A percentile compares a stretch with the other conserved stretches of the same genome.
phyloP scores from a whole-genome alignment of 176 grass and related monocot genomes.

The Dactylis glomerata region DNA sequence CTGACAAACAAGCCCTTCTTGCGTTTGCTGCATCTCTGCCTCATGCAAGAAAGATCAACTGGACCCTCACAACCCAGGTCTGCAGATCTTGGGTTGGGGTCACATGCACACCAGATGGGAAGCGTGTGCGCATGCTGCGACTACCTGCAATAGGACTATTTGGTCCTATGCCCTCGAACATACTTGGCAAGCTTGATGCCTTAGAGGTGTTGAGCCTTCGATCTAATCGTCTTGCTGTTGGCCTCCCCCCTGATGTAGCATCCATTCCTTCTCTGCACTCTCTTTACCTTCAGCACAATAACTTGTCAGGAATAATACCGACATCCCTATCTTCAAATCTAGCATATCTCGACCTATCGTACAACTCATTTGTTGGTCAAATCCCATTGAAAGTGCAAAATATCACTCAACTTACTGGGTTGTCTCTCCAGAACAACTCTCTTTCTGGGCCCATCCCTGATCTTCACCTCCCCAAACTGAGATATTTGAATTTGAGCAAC shows the following conservation, averaged over 20 bases:
- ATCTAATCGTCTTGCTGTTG: conserved; percentile 72
- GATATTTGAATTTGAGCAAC: conserved; percentile 76
- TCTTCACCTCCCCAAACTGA: conserved; percentile 61
- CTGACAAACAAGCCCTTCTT: conserved; percentile 81
- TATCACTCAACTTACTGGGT: conserved; percentile 70
- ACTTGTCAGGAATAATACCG: conserved; percentile 75
- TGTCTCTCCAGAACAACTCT: conserved; percentile 89
- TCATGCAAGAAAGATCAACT: conserved; percentile 82
- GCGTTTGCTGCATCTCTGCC: conserved; percentile 64
- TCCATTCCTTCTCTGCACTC: conserved; percentile 79
- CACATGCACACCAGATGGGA: conserved; percentile 56
- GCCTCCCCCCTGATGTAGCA: conserved; percentile 68
- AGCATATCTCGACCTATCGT: conserved; percentile 79
- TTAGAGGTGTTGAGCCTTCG: conserved; percentile 84
- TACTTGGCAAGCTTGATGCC: conserved; percentile 82
- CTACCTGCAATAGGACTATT: conserved; percentile 70
- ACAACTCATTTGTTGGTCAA: conserved; percentile 73
- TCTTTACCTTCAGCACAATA: conserved; percentile 89
- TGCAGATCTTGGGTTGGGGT: conserved; percentile 86
- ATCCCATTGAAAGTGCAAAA: conserved; percentile 65
- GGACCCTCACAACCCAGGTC: conserved; percentile 54
- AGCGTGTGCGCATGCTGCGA: conserved; percentile 50
- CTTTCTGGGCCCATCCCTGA: conserved; percentile 79
- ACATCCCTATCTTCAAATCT: conserved; percentile 63
- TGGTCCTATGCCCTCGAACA: conserved; percentile 63